phyloP scores from a whole-genome alignment of 2,329 filamentous ascomycete species.

The Cladosporium sp. region DNA sequence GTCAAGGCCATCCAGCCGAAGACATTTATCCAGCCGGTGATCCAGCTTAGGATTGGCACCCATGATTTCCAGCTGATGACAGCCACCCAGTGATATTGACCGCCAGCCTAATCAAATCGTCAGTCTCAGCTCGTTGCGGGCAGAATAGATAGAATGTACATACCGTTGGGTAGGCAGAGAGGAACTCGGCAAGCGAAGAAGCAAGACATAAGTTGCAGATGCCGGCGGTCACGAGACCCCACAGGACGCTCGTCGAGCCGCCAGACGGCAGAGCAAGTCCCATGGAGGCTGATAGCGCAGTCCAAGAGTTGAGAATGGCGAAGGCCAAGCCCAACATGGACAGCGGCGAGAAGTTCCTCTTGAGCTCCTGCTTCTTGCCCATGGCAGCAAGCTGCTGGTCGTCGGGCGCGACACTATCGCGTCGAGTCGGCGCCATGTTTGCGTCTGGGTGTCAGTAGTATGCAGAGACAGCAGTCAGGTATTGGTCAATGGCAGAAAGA shows the following conservation, averaged over 20 bases:
- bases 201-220: slow-evolving; percentile 68
- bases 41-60: slow-evolving; percentile 62
- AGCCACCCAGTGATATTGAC: slow-evolving; percentile 69
- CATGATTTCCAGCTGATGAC: slow-evolving; percentile 57
- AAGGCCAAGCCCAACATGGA: slow-evolving; percentile 61
- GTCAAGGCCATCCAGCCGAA: slow-evolving; percentile 69
- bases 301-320: slow-evolving; percentile 62
- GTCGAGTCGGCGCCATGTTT: slow-evolving; percentile 3
- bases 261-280: slow-evolving; percentile 64
- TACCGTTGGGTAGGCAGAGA: slow-evolving; percentile 51
- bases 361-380: slow-evolving; percentile 56
- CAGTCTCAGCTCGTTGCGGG: not conserved
- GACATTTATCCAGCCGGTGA: slow-evolving; percentile 69
- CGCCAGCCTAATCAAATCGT: slow-evolving; percentile 36
- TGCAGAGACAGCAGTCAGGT: not conserved
- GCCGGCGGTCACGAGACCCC: slow-evolving; percentile 58
- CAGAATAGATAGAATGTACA: not conserved
- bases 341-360: slow-evolving; percentile 55
- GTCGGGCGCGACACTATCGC: slow-evolving; percentile 32
- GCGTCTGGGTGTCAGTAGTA: not conserved
- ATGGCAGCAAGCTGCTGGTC: slow-evolving; percentile 51
- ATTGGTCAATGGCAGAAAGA: not conserved
- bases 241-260: slow-evolving; percentile 67
- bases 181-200: slow-evolving; percentile 64
- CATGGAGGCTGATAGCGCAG: slow-evolving; percentile 55